Evolutionary conservation across 805 yeast genomes (phyloP).

Genomic region (Metschnikowia continentalis): DNA sequence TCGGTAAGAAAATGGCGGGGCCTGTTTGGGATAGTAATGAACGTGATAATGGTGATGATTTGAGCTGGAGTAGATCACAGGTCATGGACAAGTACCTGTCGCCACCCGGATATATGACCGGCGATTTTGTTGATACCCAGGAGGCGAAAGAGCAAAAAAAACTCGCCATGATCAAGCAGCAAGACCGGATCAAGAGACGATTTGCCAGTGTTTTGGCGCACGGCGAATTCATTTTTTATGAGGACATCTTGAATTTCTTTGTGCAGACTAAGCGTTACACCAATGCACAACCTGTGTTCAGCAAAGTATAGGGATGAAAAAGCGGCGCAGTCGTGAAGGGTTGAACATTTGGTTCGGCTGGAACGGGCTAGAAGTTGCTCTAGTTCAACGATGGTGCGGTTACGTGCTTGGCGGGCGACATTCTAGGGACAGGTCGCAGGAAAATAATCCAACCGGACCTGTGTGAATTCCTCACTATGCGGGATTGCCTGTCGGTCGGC

Average conservation of each 20-base stretch:
- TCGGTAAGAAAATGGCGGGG: conserved; percentile 12
- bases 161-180: conserved; percentile 21
- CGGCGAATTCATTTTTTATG: conserved; percentile 32
- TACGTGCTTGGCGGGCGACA: conserved; percentile 3
- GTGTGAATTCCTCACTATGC: not conserved
- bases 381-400: conserved; percentile 1
- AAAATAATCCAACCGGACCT: not conserved
- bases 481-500: not conserved
- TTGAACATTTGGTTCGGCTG: not conserved
- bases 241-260: conserved; percentile 28
- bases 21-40: conserved; percentile 19
- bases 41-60: not conserved
- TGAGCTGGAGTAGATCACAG: conserved; percentile 22
- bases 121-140: conserved; percentile 35
- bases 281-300: conserved; percentile 3
- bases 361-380: not conserved
- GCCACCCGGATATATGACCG: conserved; percentile 39
- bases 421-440: conserved; percentile 3
- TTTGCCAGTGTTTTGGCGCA: conserved; percentile 23
- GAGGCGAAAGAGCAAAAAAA: conserved; percentile 23
- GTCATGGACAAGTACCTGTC: conserved; percentile 35
- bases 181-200: conserved; percentile 26
- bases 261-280: conserved; percentile 15
- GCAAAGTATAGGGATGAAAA: not conserved
- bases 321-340: not conserved